Conservation (phyloP, 2,329 filamentous ascomycete genomes). For the Cladophialophora exuberans region DNA sequence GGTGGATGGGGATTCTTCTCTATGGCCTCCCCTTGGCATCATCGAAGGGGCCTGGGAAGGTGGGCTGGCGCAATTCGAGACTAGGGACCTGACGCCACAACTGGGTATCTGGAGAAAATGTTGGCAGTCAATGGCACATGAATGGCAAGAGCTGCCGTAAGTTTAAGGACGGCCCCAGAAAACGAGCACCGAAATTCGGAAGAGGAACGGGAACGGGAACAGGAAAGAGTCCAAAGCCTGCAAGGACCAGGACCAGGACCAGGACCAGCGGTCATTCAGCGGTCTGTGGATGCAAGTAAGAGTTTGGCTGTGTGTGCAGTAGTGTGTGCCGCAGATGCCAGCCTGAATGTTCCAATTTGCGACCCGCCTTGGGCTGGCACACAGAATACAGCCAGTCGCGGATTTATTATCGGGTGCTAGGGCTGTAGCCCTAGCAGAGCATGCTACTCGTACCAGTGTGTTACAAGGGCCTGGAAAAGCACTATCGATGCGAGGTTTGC, state of each 20-base stretch:
- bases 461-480: too few relatives aligned
- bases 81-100: slow-evolving; percentile 13
- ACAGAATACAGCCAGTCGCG: slow-evolving; percentile 15
- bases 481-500: too few relatives aligned
- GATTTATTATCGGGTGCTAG: slow-evolving; percentile 14
- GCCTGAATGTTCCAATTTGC: slow-evolving; percentile 9
- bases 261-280: slow-evolving; percentile 9
- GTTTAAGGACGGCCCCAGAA: not conserved
- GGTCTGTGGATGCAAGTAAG: slow-evolving; percentile 4
- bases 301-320: slow-evolving; percentile 17
- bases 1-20: slow-evolving; percentile 6
- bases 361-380: slow-evolving; percentile 16
- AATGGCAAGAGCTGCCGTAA: slow-evolving; percentile 4
- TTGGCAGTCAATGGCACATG: not conserved
- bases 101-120: not conserved
- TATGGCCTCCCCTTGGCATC: slow-evolving; percentile 12
- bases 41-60: slow-evolving; percentile 7
- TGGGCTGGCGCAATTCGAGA: slow-evolving; percentile 16
- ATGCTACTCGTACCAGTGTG: not conserved
- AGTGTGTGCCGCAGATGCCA: slow-evolving; percentile 8
- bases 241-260: not conserved
- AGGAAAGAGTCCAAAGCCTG: slow-evolving; percentile 4
- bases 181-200: slow-evolving; percentile 28
- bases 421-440: slow-evolving; percentile 5
- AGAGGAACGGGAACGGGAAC: not conserved